A percentile compares a stretch with the other conserved stretches of the same genome.
These are phyloP conservation scores for Pichia rugopelliculosa DNA, from an alignment of 805 yeast species.

Conservation along the genomic window DNA sequence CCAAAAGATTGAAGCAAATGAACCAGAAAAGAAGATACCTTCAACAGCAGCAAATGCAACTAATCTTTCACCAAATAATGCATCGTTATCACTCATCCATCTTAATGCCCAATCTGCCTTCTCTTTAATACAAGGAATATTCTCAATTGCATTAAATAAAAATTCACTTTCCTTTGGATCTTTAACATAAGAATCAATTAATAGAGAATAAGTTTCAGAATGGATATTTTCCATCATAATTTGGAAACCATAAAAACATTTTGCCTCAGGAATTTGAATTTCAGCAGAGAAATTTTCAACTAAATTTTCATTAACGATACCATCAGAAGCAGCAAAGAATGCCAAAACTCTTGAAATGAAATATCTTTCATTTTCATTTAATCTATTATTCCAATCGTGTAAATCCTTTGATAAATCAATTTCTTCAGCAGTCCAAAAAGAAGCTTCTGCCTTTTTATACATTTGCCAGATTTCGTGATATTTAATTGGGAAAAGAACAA, in stretches of 20 bases:
- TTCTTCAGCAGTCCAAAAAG: slow-evolving; percentile 99
- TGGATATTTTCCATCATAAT: slow-evolving; percentile 99
- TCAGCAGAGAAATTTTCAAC: slow-evolving; percentile 97
- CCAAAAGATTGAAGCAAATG: slow-evolving; percentile 98
- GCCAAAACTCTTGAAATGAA: slow-evolving; percentile 91
- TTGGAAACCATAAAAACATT: slow-evolving; percentile 98
- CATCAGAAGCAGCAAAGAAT: slow-evolving; percentile 97
- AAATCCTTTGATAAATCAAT: slow-evolving; percentile 89
- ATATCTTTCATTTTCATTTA: slow-evolving; percentile 87
- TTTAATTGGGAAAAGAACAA: slow-evolving; percentile 91
- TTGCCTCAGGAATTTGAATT: slow-evolving; percentile 96
- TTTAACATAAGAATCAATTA: slow-evolving; percentile 91
- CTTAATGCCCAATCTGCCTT: slow-evolving; percentile 99
- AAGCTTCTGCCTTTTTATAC: slow-evolving; percentile 95
- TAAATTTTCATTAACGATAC: slow-evolving; percentile 94
- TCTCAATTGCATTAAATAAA: slow-evolving; percentile 92
- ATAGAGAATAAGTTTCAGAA: slow-evolving; percentile 91
- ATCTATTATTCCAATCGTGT: slow-evolving; percentile 84
- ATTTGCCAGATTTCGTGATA: slow-evolving; percentile 98
- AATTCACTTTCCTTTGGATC: slow-evolving; percentile 90
- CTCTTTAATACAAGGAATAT: slow-evolving; percentile 91
- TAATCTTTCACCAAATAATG: slow-evolving; percentile 89
- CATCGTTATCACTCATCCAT: slow-evolving; percentile 87
- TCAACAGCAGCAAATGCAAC: slow-evolving; percentile 99
- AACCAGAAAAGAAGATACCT: slow-evolving; percentile 97